A percentile compares a stretch with the other conserved stretches of the same genome.
Conservation (phyloP, 441 rosid genomes). For the Francoa sonchifolia region DNA sequence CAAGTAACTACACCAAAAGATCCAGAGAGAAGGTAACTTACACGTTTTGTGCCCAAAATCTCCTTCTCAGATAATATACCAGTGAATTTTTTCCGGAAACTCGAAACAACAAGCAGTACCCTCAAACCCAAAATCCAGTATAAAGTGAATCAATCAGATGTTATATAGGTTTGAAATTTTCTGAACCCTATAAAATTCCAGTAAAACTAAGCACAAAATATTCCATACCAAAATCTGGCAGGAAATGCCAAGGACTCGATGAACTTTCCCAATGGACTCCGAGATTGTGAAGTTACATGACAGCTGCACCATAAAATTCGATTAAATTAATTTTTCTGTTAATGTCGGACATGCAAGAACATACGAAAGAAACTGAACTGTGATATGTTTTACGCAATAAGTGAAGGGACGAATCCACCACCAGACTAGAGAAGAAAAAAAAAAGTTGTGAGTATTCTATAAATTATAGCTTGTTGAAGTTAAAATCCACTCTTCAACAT, state of each 20-base stretch:
- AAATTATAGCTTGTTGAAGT: too few species aligned
- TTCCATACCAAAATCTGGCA: conserved; percentile 64
- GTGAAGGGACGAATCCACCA: too few species aligned
- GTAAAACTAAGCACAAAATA: conserved; percentile 6
- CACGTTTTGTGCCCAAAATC: conserved; percentile 56
- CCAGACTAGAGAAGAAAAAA: too few species aligned
- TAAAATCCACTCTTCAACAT: too few species aligned
- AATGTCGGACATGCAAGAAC: conserved; percentile 6
- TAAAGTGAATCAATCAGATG: conserved; percentile 13
- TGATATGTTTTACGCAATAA: background rate
- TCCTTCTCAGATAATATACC: conserved; percentile 45
- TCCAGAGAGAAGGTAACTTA: conserved; percentile 24
- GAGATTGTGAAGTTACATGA: conserved; percentile 28
- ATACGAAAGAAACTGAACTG: conserved; percentile 7
- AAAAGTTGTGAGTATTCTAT: too few species aligned
- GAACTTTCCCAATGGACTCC: conserved; percentile 50
- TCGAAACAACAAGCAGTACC: conserved; percentile 55
- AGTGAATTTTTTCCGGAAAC: conserved; percentile 56
- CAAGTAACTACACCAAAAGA: conserved; percentile 7
- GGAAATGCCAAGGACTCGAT: conserved; percentile 57
- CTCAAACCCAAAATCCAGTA: conserved; percentile 31
- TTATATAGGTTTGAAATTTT: conserved; percentile 2
- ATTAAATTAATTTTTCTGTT: conserved; percentile 7
- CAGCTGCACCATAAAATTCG: conserved; percentile 42
- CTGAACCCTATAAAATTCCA: conserved; percentile 4